Percentiles rank a stretch among this genome's conserved stretches.
Evolutionary conservation across 371 early-diverging fungal genomes (phyloP).

Genomic region (Blastocladiella emersonii): DNA sequence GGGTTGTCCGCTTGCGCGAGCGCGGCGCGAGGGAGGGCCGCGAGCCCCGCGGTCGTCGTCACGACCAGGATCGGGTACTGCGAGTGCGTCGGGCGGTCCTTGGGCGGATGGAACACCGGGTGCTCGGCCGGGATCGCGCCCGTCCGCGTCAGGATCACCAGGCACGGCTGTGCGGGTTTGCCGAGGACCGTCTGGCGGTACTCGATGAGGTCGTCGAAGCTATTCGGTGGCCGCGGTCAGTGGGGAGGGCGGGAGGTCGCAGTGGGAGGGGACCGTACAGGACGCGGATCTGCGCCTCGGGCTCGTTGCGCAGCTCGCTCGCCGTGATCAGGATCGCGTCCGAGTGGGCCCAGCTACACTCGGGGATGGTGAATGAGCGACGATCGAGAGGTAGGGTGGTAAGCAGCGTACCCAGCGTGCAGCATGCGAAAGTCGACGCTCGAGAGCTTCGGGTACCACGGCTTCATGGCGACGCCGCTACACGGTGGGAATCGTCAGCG

Average conservation of each 20-base stretch:
- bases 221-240: neutral
- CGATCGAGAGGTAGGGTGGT: neutral
- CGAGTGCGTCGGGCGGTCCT: neutral
- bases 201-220: constrained; percentile 5
- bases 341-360: constrained; percentile 1
- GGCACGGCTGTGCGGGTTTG: constrained; percentile 1
- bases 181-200: neutral
- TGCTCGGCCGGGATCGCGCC: constrained; percentile 2
- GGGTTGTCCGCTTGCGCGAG: neutral
- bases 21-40: neutral
- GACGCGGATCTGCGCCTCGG: neutral
- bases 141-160: neutral
- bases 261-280: neutral
- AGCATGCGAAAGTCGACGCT: neutral
- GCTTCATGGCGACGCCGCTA: neutral
- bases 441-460: neutral
- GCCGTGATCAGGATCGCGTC: constrained; percentile 1
- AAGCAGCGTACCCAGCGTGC: neutral
- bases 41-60: neutral
- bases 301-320: neutral
- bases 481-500: neutral
- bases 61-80: neutral
- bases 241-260: neutral
- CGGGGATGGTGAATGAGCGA: neutral
- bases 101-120: constrained; percentile 1